Evolutionary conservation across 1,284 basidiomycete species (phyloP).

Genomic region (Rhodotorula sp.): DNA sequence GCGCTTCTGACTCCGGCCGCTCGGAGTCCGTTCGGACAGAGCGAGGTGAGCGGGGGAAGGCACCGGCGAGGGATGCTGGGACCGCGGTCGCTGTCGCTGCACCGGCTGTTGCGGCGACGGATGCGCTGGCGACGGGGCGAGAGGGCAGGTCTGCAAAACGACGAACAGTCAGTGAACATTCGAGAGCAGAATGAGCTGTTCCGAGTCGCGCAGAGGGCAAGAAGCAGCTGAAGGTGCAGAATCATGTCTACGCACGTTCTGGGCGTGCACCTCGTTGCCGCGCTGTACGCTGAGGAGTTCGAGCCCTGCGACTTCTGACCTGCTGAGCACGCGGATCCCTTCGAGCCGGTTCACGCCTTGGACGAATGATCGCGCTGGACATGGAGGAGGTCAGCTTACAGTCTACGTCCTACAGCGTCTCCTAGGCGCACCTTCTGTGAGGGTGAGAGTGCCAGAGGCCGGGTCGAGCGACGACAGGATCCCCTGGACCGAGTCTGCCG

Average conservation of each 20-base stretch:
- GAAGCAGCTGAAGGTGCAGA: too few species aligned
- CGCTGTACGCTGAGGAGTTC: constrained; percentile 17
- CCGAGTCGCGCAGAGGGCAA: too few species aligned
- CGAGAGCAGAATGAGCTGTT: background rate
- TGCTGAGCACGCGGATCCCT: background rate
- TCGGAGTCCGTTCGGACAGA: background rate
- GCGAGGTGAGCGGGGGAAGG: constrained; percentile 5
- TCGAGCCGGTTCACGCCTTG: background rate
- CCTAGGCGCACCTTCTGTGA: background rate
- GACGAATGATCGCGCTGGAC: background rate
- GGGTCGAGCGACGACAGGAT: constrained; percentile 17
- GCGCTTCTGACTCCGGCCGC: background rate
- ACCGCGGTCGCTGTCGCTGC: background rate
- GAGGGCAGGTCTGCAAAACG: too few species aligned
- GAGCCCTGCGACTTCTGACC: constrained; percentile 23
- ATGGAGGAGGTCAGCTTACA: background rate
- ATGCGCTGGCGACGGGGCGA: background rate
- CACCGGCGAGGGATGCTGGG: background rate
- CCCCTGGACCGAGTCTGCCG: constrained; percentile 1
- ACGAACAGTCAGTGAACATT: background rate
- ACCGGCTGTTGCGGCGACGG: background rate
- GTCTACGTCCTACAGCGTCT: background rate
- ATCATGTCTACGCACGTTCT: background rate
- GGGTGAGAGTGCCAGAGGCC: constrained; percentile 4
- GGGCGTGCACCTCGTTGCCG: background rate